These are phyloP conservation scores for Mimosa pudica DNA, from an alignment of 306 rosid species.

Conservation along the genomic window DNA sequence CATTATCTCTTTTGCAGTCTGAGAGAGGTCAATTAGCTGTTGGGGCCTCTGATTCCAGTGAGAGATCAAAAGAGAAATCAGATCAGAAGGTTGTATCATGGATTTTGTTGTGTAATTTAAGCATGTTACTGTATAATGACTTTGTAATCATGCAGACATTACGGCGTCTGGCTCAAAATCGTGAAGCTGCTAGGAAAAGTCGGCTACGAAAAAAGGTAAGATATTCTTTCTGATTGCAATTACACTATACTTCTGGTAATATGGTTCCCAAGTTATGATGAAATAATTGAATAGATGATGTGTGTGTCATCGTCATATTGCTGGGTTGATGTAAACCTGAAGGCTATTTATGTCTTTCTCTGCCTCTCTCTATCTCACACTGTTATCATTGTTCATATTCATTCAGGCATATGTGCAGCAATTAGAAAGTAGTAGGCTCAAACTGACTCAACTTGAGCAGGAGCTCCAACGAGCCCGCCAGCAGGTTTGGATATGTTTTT, in stretches of 20 bases:
- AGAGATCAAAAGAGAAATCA: conserved; percentile 63
- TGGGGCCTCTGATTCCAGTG: conserved; percentile 64
- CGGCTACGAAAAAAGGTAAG: conserved; percentile 65
- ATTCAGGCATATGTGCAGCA: conserved; percentile 72
- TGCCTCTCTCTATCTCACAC: background rate
- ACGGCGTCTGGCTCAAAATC: conserved; percentile 79
- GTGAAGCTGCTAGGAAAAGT: conserved; percentile 80
- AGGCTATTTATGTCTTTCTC: background rate
- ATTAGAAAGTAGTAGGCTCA: conserved; percentile 71
- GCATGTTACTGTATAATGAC: background rate
- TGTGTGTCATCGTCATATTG: background rate
- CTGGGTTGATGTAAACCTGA: background rate
- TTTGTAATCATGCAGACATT: conserved; percentile 45
- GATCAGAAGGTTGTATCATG: conserved; percentile 64
- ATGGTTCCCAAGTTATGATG: background rate
- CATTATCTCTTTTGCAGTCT: conserved; percentile 45
- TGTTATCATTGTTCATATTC: conserved; percentile 1
- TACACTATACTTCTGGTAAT: background rate
- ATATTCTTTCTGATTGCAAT: background rate
- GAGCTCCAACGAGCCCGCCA: conserved; percentile 83
- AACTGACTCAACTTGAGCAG: conserved; percentile 70
- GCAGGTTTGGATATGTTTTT: conserved; percentile 46
- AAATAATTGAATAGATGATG: background rate
- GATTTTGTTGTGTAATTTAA: conserved; percentile 3
- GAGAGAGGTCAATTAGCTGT: conserved; percentile 50